Evolutionary conservation across 805 yeast genomes (phyloP).

Genomic region (Middelhovenomyces tepae): DNA sequence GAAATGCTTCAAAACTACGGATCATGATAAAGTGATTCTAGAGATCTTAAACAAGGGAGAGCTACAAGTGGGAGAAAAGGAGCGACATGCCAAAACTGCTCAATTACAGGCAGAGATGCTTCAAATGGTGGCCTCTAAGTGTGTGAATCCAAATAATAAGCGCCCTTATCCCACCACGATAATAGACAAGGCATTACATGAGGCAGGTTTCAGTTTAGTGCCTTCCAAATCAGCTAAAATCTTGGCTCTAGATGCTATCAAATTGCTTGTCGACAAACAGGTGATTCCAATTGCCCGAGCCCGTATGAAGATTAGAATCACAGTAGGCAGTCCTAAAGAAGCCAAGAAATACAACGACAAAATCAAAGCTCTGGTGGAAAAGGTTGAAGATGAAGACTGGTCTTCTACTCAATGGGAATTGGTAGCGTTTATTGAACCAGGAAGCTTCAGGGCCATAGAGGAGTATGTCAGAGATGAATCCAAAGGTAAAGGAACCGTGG

Average conservation of each 20-base stretch:
- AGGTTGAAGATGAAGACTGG: conserved; percentile 35
- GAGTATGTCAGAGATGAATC: conserved; percentile 47
- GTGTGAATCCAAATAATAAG: conserved; percentile 82
- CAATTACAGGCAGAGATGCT: conserved; percentile 77
- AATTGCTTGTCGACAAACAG: conserved; percentile 64
- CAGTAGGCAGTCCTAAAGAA: conserved; percentile 42
- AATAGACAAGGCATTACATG: conserved; percentile 78
- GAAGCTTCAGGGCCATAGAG: conserved; percentile 62
- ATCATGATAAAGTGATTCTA: conserved; percentile 62
- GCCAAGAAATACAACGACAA: conserved; percentile 38
- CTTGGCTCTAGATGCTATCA: conserved; percentile 90
- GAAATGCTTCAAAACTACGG: conserved; percentile 65
- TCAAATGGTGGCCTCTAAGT: conserved; percentile 76
- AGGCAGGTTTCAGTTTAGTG: conserved; percentile 65
- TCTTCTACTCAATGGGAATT: conserved; percentile 41
- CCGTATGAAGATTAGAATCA: conserved; percentile 76
- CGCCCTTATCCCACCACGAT: conserved; percentile 92
- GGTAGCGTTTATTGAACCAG: conserved; percentile 75
- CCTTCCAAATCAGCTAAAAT: conserved; percentile 69
- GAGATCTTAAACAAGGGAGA: conserved; percentile 89
- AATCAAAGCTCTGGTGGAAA: conserved; percentile 35
- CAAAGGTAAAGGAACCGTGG: conserved; percentile 57
- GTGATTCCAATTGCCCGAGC: conserved; percentile 91
- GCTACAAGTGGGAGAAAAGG: conserved; percentile 89
- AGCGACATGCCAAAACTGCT: conserved; percentile 63